Base-by-base conservation (phyloP, 75 land plant genomes). In the Cryptomeria japonica region DNA sequence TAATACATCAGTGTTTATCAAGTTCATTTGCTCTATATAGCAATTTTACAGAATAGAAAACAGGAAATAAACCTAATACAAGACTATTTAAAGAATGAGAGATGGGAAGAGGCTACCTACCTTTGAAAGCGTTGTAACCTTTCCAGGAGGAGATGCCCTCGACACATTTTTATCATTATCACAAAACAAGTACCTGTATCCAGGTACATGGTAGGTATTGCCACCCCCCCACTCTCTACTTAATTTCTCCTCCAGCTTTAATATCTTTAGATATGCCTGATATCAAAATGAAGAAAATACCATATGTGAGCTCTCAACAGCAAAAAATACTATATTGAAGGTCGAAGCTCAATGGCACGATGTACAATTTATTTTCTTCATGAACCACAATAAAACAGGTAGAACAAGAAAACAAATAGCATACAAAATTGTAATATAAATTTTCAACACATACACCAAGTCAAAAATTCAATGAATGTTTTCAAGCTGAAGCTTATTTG, bases 171-270 rank as follows among this genome's bases (percentile, higher is more conserved):
- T 94, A 84, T 92, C 93, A 86, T 85, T 87, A 87, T 98, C 98
- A 87, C 93, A 79, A 41, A 92, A 87, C 80, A 98, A 91, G 84
- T 98, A 98, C 8, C 99, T 94, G 90, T 98, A 98, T n/a, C 99
- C 99, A 82, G 94, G 90, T 42, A 97, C 98, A 93, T 98, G 99
- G 88, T 94, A 92, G 46, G 99, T 93, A 93, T 98, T 98, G 84
- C 89, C 94, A 61, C 99, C 99, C 88, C 95, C 95, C 99, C 98
- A 98, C 44, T 97, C 97, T 89, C 90, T 96, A n/a, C 97, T 88
- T 61, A 98, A 88, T 86, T 90, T 96, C 88, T 97, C 97, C 89
- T 98, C 99, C 64, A 98, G 92, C 70, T 89, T 92, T n/a, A 86
- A 46, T 5, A 95, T 92, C 91, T 92, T 94, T 51, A 92, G 87